Conservation (phyloP, 192 early-diverging fungal genomes). For the Lunasporangiospora selenospora region DNA sequence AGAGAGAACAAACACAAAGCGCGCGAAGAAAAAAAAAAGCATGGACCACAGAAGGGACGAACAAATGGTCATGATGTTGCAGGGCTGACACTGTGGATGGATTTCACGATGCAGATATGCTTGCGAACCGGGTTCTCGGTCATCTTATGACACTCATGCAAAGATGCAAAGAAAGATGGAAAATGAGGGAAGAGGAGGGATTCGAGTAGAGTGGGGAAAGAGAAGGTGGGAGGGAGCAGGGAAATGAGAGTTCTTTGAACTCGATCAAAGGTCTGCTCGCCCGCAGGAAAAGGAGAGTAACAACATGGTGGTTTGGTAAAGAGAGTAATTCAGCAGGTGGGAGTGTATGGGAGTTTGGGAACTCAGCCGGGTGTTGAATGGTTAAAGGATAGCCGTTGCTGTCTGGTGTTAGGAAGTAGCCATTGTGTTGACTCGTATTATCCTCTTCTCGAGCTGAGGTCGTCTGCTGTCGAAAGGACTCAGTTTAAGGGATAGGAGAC, state of each 20-base stretch:
- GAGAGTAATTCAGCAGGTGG: background rate
- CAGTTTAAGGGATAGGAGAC: background rate
- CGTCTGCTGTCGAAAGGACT: background rate
- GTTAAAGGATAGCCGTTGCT: background rate
- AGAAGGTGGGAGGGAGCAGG: background rate
- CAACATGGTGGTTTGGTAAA: background rate
- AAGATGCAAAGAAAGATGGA: background rate
- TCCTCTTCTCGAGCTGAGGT: background rate
- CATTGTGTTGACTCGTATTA: background rate
- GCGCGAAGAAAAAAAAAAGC: background rate
- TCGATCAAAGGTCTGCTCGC: background rate
- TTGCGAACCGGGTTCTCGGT: background rate
- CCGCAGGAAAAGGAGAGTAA: background rate
- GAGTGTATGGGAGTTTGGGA: background rate
- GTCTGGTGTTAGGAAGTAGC: background rate
- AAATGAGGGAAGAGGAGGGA: background rate
- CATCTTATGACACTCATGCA: background rate
- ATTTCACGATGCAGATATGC: background rate
- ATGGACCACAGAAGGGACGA: background rate
- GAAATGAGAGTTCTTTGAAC: slow-evolving; percentile 1
- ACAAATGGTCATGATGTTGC: background rate
- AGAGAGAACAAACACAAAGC: background rate
- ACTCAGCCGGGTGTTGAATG: background rate
- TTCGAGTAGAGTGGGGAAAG: background rate
- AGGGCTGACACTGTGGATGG: background rate